Percentiles rank a stretch among this genome's conserved stretches.
phyloP scores from a whole-genome alignment of 2,329 filamentous ascomycete species.

The Helotiales sp. region DNA sequence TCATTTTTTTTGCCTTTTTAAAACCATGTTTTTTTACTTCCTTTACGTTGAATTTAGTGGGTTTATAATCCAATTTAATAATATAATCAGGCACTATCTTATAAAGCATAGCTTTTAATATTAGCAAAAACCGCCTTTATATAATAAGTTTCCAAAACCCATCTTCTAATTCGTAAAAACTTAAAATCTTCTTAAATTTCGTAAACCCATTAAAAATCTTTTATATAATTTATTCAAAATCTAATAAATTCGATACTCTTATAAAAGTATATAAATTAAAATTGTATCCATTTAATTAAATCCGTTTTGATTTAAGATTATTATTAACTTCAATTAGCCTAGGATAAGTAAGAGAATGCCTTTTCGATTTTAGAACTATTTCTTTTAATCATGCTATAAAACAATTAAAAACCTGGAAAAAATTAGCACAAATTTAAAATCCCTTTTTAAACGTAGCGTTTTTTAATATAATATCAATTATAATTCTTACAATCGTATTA shows the following conservation, averaged over 20 bases:
- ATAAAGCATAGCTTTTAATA: constrained; percentile 4
- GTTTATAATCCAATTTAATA: constrained; percentile 14
- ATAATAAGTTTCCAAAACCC: constrained; percentile 14
- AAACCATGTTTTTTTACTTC: constrained; percentile 11
- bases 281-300: constrained; percentile 11
- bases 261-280: constrained; percentile 18
- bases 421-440: background rate
- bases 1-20: background rate
- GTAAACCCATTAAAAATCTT: background rate
- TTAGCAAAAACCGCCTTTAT: constrained; percentile 14
- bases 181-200: constrained; percentile 12
- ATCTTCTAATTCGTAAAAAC: constrained; percentile 11
- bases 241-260: constrained; percentile 12
- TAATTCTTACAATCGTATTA: background rate
- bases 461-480: background rate
- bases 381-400: background rate
- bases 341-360: background rate
- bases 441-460: background rate
- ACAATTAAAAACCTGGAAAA: background rate
- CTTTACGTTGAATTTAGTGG: constrained; percentile 4
- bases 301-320: background rate
- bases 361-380: background rate
- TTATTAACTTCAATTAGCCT: background rate
- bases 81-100: constrained; percentile 10
- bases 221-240: background rate